Percentiles rank a stretch among this genome's conserved stretches.
Conservation (phyloP, 768 basidiomycete genomes). For the Rubroboletus pulcherrimus region DNA sequence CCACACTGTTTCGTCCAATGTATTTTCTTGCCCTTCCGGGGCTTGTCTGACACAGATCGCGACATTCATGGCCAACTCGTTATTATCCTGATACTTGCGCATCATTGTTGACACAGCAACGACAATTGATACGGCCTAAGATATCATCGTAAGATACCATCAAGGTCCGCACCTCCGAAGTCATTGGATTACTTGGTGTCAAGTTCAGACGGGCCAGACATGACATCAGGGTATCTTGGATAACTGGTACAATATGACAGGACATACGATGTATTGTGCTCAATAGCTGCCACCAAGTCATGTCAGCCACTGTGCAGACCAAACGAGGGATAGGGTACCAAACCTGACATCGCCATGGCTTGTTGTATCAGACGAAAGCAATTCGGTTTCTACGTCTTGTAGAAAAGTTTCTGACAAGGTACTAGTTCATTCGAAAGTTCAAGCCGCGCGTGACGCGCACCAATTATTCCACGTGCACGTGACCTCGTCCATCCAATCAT, state of each 20-base stretch:
- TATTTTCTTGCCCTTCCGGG: not conserved
- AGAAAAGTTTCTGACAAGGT: not conserved
- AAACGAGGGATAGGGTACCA: not conserved
- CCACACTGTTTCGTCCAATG: not conserved
- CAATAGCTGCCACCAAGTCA: not conserved
- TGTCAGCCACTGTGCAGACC: not conserved
- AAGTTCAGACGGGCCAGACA: not conserved
- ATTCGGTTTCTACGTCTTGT: not conserved
- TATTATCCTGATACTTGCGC: not conserved
- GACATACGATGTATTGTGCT: not conserved
- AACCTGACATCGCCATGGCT: not conserved
- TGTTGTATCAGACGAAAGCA: not conserved
- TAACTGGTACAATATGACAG: not conserved
- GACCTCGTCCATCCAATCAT: conserved; percentile 2
- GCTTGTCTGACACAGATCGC: too few relatives aligned
- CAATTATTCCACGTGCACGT: not conserved
- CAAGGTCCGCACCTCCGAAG: not conserved
- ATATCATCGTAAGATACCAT: too few relatives aligned
- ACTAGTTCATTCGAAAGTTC: too few relatives aligned
- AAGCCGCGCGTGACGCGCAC: too few relatives aligned
- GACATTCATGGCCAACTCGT: not conserved
- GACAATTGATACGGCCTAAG: not conserved
- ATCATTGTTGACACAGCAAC: not conserved
- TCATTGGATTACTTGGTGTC: not conserved
- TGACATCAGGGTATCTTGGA: not conserved